Evolutionary conservation across 495 filamentous ascomycete genomes (phyloP), one percentile per base, ranked within the genome.

Genomic region (Bryoglossum gracile): DNA sequence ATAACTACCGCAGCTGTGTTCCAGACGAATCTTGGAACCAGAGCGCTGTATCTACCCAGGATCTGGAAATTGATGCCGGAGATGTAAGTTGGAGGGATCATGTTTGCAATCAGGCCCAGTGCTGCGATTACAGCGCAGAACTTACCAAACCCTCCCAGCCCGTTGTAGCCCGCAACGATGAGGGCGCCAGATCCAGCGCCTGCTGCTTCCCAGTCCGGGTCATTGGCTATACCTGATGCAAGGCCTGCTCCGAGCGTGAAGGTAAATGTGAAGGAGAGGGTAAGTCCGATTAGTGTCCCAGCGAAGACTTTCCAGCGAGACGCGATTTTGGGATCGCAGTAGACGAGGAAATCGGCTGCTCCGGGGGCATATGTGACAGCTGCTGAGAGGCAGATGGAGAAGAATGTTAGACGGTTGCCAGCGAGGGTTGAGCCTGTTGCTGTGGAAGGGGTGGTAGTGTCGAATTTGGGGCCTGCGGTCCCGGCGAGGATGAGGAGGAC

Each of bases 211-310:
- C 79, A 85, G 3, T 57, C 54, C 0, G 71, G 54, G 51, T 76
- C 75, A 32, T 68, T 67, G 1, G 68, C 55, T 4, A 82, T 66
- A 5, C 81, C 80, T 1, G 75, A 79, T 3, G 72, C 83, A 0
- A 90, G 72, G 3, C 86, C 86, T n/a, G 82, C 72, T 6, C 85
- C 86, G n/a, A 89, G 62, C 24, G 87, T 59, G 35, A 83, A 72
- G 8, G 78, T 77, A 46, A 84, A 51, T 8, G 46, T 46, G 43
- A 60, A 60, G 10, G 51, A 63, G 2, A 61, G 17, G 13, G 54
- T 34, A 1, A 61, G 42, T 6, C 58, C 54, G 8, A 49, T 42
- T 38, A 73, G 53, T 6, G 66, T 68, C 8, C 62, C 62, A 17
- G 8, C 21, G 44, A 71, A 69, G 34, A 70, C 57, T 45, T 56